Evolutionary conservation across 129 eudicot species (phyloP), one percentile per base, ranked within the genome.

Genomic region (Artemisia annua): DNA sequence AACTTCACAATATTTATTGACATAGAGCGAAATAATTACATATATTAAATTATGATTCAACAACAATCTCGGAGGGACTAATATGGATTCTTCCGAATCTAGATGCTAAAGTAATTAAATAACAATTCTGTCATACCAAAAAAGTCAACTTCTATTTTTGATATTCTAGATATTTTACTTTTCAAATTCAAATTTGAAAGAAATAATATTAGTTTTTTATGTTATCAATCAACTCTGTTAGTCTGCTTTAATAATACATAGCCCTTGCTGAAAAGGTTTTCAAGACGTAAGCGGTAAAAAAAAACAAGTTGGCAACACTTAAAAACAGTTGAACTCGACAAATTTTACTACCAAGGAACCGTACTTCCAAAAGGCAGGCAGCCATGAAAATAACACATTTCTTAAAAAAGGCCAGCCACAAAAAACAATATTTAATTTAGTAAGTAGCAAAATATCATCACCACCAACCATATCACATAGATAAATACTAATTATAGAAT

Each of bases 91-190:
- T 78, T 63, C 50, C 46, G 39, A 56, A 78, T 63, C 82, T 70
- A 63, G 82, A 63, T 70, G 57, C 71, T 6, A 15, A 53, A 14
- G 39, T 24, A 63, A 70, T 71, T 53, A 54, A 44, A 44, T 22
- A 24, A 44, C 35, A 70, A 11, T 63, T 22, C 46, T 50, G 20
- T 5, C 14, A 66, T 70, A 56, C 11, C 50, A 56, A 17, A 48
- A 43, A 67, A 32, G 74, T 57, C 81, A 70, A 78, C 62, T 78
- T 28, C 20, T 44, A 77, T 24, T 5, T 24, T 62, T 50, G 48
- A 78, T 5, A 17, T 19, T 58, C 11, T 26, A 43, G 18, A 56
- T 44, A 44, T 14, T 54, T 43, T 59, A 58, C 5, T 13, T 58
- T 69, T 59, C 57, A 52, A 17, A 76, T 69, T 59, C 44, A 60